A percentile compares a stretch with the other conserved stretches of the same genome.
Evolutionary conservation across 306 rosid species (phyloP).

Genomic region (Oxytropis ochrocephala): DNA sequence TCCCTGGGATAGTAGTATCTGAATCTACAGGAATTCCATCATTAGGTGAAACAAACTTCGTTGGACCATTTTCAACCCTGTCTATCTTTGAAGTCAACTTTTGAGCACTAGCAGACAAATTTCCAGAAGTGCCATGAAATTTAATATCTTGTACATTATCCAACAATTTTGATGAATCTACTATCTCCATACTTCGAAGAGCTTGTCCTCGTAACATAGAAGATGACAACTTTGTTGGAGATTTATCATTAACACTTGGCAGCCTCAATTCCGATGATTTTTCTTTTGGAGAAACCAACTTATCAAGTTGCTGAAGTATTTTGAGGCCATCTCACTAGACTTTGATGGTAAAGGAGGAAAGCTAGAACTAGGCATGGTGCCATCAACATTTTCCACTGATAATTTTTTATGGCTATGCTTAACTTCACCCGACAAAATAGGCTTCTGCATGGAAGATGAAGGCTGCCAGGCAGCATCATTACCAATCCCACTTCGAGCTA

Average conservation of each 20-base stretch:
- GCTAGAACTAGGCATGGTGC: slow-evolving; percentile 44
- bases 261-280: slow-evolving; percentile 46
- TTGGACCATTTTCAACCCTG: slow-evolving; percentile 41
- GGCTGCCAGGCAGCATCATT: slow-evolving; percentile 30
- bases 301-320: slow-evolving; percentile 81
- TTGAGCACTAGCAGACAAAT: slow-evolving; percentile 25
- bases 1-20: slow-evolving; percentile 23
- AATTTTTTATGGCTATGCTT: slow-evolving; percentile 22
- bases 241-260: slow-evolving; percentile 34
- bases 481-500: slow-evolving; percentile 28
- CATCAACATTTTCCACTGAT: slow-evolving; percentile 41
- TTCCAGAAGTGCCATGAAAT: slow-evolving; percentile 18
- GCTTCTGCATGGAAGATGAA: slow-evolving; percentile 42
- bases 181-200: slow-evolving; percentile 72
- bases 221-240: slow-evolving; percentile 63
- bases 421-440: slow-evolving; percentile 32
- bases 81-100: slow-evolving; percentile 32
- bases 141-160: slow-evolving; percentile 25
- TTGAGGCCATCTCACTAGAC: slow-evolving; percentile 78
- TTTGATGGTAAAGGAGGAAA: slow-evolving; percentile 45
- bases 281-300: slow-evolving; percentile 61
- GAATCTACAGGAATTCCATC: slow-evolving; percentile 25
- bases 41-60: slow-evolving; percentile 25
- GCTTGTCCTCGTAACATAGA: slow-evolving; percentile 85
- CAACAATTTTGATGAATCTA: slow-evolving; percentile 60